These are phyloP conservation scores for Crithidia sp. DNA, from an alignment of 208 protist genomes.

Conservation along the genomic window DNA sequence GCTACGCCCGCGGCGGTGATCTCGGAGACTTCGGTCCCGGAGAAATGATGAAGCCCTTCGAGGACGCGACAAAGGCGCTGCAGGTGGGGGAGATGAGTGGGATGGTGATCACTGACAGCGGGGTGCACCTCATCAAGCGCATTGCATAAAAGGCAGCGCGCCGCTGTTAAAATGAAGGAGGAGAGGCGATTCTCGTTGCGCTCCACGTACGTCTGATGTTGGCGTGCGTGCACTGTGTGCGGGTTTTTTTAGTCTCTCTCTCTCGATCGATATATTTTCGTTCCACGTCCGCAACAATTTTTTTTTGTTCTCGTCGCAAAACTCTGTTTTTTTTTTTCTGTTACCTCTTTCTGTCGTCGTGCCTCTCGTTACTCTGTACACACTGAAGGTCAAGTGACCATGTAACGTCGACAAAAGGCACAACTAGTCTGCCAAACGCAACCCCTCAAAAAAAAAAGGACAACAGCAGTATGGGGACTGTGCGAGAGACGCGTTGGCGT, in stretches of 20 bases:
- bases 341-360: background rate
- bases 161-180: too few species aligned
- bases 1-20: conserved; percentile 81
- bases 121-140: conserved; percentile 92
- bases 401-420: too few species aligned
- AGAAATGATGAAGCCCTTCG: conserved; percentile 95
- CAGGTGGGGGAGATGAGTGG: conserved; percentile 85
- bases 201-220: too few species aligned
- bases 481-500: too few species aligned
- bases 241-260: too few species aligned
- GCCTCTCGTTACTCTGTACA: too few species aligned
- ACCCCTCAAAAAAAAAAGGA: too few species aligned
- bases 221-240: too few species aligned
- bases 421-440: too few species aligned
- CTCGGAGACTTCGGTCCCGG: conserved; percentile 89
- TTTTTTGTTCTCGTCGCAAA: background rate
- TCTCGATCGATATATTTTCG: background rate
- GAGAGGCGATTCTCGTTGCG: too few species aligned
- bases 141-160: conserved; percentile 42
- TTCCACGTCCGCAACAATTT: background rate
- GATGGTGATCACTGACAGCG: conserved; percentile 89
- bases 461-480: too few species aligned
- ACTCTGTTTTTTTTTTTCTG: background rate
- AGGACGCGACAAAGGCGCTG: conserved; percentile 85
- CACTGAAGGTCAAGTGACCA: too few species aligned